Evolutionary conservation across 2,329 filamentous ascomycete species (phyloP).

Genomic region (Apiospora sp.): DNA sequence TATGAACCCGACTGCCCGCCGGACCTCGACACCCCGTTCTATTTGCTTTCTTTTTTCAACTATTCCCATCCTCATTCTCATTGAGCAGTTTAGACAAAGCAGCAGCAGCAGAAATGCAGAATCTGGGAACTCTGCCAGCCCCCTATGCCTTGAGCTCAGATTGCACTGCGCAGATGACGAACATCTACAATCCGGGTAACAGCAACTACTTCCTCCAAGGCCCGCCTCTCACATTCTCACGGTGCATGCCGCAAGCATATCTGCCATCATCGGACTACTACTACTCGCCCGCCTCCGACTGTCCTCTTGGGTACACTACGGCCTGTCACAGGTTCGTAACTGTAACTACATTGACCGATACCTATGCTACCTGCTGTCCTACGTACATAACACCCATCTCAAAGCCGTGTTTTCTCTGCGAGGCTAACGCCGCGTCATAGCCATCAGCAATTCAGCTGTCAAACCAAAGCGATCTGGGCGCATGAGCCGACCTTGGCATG

Average conservation of each 20-base stretch:
- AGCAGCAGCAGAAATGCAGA: neutral
- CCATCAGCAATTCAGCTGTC: neutral
- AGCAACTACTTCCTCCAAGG: slow-evolving; percentile 39
- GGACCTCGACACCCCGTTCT: too few relatives aligned
- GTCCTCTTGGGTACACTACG: neutral
- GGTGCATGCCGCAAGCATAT: neutral
- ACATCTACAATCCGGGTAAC: neutral
- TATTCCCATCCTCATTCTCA: too few relatives aligned
- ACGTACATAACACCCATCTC: too few relatives aligned
- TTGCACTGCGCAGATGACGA: neutral
- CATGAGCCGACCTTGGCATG: neutral
- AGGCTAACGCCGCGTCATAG: too few relatives aligned
- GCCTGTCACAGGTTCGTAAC: neutral
- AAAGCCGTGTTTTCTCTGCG: too few relatives aligned
- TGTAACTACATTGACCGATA: neutral
- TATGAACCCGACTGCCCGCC: too few relatives aligned
- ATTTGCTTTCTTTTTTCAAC: too few relatives aligned
- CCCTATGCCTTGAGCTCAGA: neutral
- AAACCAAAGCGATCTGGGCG: neutral
- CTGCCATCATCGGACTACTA: neutral
- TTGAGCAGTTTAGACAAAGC: too few relatives aligned
- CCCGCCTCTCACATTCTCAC: slow-evolving; percentile 39
- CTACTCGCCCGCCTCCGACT: neutral
- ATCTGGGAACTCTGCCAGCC: neutral
- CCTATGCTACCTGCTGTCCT: neutral